Conservation (phyloP, 2,329 filamentous ascomycete species). For the Claviceps fusiformis region DNA sequence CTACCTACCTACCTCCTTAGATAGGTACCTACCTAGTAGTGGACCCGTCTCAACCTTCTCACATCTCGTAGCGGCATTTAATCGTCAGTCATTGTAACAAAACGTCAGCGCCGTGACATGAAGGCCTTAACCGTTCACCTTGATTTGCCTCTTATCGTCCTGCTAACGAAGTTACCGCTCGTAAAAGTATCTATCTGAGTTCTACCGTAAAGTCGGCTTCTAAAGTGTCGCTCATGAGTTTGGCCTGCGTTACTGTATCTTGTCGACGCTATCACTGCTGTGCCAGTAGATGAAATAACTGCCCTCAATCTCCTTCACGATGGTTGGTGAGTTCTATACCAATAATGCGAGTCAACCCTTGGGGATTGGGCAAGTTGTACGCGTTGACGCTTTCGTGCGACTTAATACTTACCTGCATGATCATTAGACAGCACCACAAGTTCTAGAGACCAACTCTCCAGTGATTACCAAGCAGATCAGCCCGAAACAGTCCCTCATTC, state of each 20-base stretch:
- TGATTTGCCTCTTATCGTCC: not conserved
- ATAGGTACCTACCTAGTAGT: not conserved
- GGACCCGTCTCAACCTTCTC: too few relatives aligned
- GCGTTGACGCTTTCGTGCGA: not conserved
- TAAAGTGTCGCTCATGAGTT: not conserved
- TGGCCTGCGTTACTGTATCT: not conserved
- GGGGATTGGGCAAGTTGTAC: not conserved
- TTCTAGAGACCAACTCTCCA: not conserved
- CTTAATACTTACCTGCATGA: not conserved
- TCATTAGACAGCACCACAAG: not conserved
- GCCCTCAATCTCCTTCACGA: not conserved
- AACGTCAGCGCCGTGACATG: not conserved
- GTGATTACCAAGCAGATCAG: not conserved
- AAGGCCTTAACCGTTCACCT: not conserved
- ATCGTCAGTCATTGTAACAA: too few relatives aligned
- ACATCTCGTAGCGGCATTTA: too few relatives aligned
- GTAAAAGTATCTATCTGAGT: not conserved
- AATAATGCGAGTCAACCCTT: not conserved
- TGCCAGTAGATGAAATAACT: not conserved
- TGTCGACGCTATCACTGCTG: not conserved
- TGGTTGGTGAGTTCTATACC: slow-evolving; percentile 4
- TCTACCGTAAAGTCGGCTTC: not conserved
- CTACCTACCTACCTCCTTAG: too few relatives aligned
- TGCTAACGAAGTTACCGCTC: not conserved
- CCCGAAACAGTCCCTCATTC: not conserved